Percentiles rank a stretch among this genome's conserved stretches.
Conservation (phyloP, 2,329 filamentous ascomycete species). For the Alternaria burnsii region DNA sequence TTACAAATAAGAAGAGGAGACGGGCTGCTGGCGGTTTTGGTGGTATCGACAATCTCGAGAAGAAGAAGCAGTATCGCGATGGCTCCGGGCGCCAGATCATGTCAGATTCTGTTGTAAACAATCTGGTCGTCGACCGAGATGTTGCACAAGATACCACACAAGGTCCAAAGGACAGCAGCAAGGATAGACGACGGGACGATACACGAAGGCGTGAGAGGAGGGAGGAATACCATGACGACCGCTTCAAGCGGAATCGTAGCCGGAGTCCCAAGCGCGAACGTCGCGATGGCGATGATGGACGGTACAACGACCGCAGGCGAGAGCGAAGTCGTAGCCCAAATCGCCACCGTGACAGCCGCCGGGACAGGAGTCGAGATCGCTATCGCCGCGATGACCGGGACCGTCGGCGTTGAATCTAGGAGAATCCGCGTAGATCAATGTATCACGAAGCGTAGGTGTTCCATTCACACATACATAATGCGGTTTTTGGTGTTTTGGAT, state of each 20-base stretch:
- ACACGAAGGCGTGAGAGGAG: slow-evolving; percentile 40
- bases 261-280: slow-evolving; percentile 44
- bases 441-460: not conserved
- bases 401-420: slow-evolving; percentile 30
- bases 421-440: not conserved
- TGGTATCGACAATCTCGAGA: slow-evolving; percentile 86
- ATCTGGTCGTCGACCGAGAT: slow-evolving; percentile 41
- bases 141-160: slow-evolving; percentile 19
- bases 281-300: slow-evolving; percentile 42
- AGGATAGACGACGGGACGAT: slow-evolving; percentile 52
- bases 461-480: not conserved
- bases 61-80: slow-evolving; percentile 79
- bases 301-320: slow-evolving; percentile 37
- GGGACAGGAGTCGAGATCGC: slow-evolving; percentile 52
- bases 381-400: slow-evolving; percentile 52
- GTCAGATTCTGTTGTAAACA: slow-evolving; percentile 44
- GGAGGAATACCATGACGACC: slow-evolving; percentile 50
- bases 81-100: slow-evolving; percentile 39
- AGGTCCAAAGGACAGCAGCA: slow-evolving; percentile 18
- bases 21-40: slow-evolving; percentile 78
- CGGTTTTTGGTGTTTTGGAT: not conserved
- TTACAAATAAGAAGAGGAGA: slow-evolving; percentile 81
- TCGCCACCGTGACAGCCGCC: slow-evolving; percentile 46
- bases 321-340: slow-evolving; percentile 43
- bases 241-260: slow-evolving; percentile 51